Conservation (phyloP, 2,329 filamentous ascomycete genomes). For the Chaetothyriales sp. region DNA sequence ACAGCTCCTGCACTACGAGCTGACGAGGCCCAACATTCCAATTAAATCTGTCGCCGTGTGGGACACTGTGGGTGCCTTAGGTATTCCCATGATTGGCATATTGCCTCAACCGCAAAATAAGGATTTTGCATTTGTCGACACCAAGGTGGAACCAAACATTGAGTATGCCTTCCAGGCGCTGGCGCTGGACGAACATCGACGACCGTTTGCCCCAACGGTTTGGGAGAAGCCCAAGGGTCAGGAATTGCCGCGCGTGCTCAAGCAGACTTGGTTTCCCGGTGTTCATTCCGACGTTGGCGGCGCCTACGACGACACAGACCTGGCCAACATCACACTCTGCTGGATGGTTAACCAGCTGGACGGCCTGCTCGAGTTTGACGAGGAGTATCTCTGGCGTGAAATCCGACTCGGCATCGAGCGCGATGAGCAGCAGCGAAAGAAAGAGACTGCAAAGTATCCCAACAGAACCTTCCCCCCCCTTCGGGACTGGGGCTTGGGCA, state of each 20-base stretch:
- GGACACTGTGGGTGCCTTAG: slow-evolving; percentile 24
- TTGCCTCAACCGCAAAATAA: slow-evolving; percentile 16
- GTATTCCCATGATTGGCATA: slow-evolving; percentile 20
- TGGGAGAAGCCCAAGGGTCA: slow-evolving; percentile 22
- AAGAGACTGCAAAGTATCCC: background rate
- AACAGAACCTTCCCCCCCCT: background rate
- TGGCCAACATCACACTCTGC: slow-evolving; percentile 36
- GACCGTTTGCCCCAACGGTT: slow-evolving; percentile 21
- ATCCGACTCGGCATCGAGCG: slow-evolving; percentile 6
- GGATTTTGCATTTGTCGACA: slow-evolving; percentile 23
- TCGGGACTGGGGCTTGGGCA: slow-evolving; percentile 17
- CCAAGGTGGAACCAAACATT: slow-evolving; percentile 20
- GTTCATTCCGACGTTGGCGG: slow-evolving; percentile 37
- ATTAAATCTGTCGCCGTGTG: slow-evolving; percentile 24
- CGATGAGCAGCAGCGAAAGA: slow-evolving; percentile 3
- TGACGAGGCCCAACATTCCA: slow-evolving; percentile 15
- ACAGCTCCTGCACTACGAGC: slow-evolving; percentile 10
- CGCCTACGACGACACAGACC: slow-evolving; percentile 34
- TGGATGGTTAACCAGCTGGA: slow-evolving; percentile 38
- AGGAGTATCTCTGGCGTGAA: slow-evolving; percentile 13
- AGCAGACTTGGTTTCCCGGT: slow-evolving; percentile 37
- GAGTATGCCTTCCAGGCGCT: slow-evolving; percentile 25
- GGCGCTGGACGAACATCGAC: slow-evolving; percentile 22
- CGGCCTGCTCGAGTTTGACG: slow-evolving; percentile 15
- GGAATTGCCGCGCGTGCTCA: slow-evolving; percentile 20